Conservation (phyloP, 192 early-diverging fungal species). For the Coemansia sp. region DNA sequence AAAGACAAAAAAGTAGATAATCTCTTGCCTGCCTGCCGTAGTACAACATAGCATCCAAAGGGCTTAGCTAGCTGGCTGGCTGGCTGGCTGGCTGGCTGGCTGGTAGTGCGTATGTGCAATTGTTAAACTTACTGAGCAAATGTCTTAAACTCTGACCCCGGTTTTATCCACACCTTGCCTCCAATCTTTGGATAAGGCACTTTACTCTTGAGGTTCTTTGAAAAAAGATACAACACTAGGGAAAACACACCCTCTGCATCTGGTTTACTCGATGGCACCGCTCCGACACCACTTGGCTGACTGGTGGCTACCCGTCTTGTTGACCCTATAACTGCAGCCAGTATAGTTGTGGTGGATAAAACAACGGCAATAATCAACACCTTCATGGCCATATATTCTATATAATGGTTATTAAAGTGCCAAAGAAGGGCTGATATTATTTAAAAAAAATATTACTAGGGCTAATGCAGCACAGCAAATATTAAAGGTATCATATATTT, state of each 20-base stretch:
- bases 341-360: neutral
- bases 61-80: too few species aligned
- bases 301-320: neutral
- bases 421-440: neutral
- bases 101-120: neutral
- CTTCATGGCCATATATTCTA: slow-evolving; percentile 3
- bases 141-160: slow-evolving; percentile 38
- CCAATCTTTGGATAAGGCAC: neutral
- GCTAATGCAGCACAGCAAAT: neutral
- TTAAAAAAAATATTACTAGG: neutral
- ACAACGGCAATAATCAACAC: neutral
- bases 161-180: slow-evolving; percentile 7
- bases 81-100: too few species aligned
- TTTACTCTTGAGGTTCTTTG: neutral
- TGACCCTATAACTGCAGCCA: neutral
- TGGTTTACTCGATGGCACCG: neutral
- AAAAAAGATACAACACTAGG: slow-evolving; percentile 9
- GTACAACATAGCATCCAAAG: too few species aligned
- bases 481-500: too few species aligned
- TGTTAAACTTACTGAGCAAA: slow-evolving; percentile 48
- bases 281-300: neutral
- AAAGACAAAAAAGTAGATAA: too few species aligned
- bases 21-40: too few species aligned
- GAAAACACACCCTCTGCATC: slow-evolving; percentile 13
- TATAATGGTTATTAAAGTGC: neutral